Conservation (phyloP, 2,329 filamentous ascomycete genomes). For the Westerdykella aurantiaca region DNA sequence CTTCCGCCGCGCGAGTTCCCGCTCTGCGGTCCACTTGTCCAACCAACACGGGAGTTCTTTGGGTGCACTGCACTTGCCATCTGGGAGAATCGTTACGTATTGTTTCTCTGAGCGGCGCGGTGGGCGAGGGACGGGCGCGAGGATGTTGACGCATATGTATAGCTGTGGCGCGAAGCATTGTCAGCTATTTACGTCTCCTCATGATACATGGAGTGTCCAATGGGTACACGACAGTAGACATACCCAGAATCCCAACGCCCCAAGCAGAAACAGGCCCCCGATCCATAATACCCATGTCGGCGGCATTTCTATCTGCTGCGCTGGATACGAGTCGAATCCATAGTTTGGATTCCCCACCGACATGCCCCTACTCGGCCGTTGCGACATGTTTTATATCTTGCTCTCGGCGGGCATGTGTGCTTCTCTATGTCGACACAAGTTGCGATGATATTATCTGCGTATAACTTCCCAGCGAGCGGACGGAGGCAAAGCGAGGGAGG, state of each 20-base stretch:
- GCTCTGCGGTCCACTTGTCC: constrained; percentile 63
- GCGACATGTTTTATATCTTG: background rate
- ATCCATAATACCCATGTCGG: constrained; percentile 29
- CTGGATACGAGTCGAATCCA: constrained; percentile 24
- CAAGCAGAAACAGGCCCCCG: constrained; percentile 18
- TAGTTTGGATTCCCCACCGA: background rate
- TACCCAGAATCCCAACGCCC: constrained; percentile 29
- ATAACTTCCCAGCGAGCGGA: constrained; percentile 15
- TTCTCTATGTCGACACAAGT: too few species aligned
- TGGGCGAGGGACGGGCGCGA: constrained; percentile 75
- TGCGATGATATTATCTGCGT: background rate
- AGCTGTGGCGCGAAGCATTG: constrained; percentile 41
- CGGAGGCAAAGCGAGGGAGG: constrained; percentile 2
- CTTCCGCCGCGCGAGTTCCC: constrained; percentile 39
- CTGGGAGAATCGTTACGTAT: constrained; percentile 68
- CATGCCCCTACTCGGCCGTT: background rate
- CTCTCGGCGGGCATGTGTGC: background rate
- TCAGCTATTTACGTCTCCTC: background rate
- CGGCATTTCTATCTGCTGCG: constrained; percentile 21
- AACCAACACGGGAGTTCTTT: constrained; percentile 78
- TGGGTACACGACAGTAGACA: constrained; percentile 1
- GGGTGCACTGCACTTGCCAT: constrained; percentile 52
- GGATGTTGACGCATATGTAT: constrained; percentile 62
- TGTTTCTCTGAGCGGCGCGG: constrained; percentile 74
- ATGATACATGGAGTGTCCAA: background rate